These are phyloP conservation scores for Populus nigra DNA, from an alignment of 345 rosid genomes.

Conservation along the genomic window DNA sequence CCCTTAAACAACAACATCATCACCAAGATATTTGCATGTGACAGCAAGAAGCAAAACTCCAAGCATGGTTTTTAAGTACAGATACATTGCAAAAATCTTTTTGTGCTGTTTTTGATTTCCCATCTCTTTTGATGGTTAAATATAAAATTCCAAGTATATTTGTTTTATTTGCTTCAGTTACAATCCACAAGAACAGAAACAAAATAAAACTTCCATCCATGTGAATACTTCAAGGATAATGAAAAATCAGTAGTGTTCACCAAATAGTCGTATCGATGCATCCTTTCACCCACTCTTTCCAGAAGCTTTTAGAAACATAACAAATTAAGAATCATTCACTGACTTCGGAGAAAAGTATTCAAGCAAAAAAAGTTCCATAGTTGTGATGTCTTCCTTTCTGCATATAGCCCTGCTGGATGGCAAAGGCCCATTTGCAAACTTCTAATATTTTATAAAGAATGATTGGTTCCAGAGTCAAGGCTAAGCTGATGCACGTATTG, in stretches of 20 bases:
- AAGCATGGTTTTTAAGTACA: conserved; percentile 5
- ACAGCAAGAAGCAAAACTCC: neutral
- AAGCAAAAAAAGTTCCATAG: neutral
- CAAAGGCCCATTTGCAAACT: neutral
- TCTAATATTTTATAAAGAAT: neutral
- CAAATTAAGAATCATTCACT: neutral
- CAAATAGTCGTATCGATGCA: too few relatives aligned
- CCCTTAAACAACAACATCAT: neutral
- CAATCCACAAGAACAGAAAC: neutral
- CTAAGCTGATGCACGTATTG: conserved; percentile 1
- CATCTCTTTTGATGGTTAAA: neutral
- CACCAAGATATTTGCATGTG: neutral
- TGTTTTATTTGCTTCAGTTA: conserved; percentile 5
- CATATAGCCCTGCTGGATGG: conserved; percentile 3
- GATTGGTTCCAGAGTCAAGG: neutral
- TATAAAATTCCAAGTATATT: neutral
- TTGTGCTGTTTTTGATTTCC: neutral
- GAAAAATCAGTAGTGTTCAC: neutral
- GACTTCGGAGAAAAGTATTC: neutral
- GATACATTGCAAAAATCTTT: neutral
- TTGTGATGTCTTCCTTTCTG: conserved; percentile 2
- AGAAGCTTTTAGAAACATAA: conserved; percentile 4
- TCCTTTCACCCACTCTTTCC: conserved; percentile 4
- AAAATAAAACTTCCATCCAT: conserved; percentile 3
- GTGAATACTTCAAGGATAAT: neutral